Percentiles rank a stretch among this genome's conserved stretches.
Evolutionary conservation across 2,329 filamentous ascomycete species (phyloP).

Genomic region (Penicillium expansum): DNA sequence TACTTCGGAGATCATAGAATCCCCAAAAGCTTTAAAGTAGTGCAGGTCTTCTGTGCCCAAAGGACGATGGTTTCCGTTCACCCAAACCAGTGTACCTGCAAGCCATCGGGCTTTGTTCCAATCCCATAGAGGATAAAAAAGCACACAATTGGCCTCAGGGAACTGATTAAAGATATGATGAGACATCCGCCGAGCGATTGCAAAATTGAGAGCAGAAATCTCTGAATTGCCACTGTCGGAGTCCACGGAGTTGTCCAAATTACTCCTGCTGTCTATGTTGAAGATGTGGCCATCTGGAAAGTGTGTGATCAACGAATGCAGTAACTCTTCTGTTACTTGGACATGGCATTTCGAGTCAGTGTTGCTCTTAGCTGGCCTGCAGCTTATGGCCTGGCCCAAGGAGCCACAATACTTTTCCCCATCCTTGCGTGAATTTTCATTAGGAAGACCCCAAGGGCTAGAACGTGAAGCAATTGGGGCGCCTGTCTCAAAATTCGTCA

Average conservation of each 20-base stretch:
- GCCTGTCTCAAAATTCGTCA: conserved; percentile 5
- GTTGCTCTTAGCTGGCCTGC: background rate
- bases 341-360: background rate
- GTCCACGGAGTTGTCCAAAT: background rate
- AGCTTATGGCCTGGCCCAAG: conserved; percentile 18
- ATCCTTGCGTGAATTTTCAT: background rate
- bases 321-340: conserved; percentile 17
- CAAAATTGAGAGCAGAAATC: background rate
- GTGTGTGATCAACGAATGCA: conserved; percentile 16
- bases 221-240: background rate
- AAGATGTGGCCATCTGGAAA: conserved; percentile 29
- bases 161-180: conserved; percentile 18
- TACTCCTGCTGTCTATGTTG: conserved; percentile 8
- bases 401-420: conserved; percentile 17
- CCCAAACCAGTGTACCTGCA: conserved; percentile 33
- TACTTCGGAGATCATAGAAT: conserved; percentile 36
- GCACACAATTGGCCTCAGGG: conserved; percentile 25
- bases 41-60: conserved; percentile 30
- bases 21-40: conserved; percentile 37
- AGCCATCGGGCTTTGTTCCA: conserved; percentile 35
- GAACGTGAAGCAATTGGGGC: background rate
- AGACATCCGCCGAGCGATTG: conserved; percentile 8
- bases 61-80: conserved; percentile 16
- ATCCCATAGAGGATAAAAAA: conserved; percentile 38
- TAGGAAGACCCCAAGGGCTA: background rate